Conservation (phyloP, 2,329 filamentous ascomycete genomes). For the Clarireedia homoeocarpa region DNA sequence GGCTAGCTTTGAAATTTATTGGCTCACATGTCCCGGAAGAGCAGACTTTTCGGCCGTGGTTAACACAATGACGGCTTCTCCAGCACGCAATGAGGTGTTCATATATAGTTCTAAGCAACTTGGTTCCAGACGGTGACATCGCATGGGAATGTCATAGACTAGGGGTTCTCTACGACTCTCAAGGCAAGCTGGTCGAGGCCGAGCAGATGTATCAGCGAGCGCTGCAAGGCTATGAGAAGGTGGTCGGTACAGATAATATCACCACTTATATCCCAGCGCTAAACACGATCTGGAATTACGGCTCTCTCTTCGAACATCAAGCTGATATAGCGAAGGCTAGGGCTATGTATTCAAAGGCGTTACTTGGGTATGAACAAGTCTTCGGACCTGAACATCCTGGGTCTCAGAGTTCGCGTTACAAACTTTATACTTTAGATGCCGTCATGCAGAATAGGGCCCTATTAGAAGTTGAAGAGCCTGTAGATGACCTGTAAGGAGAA, state of each 20-base stretch:
- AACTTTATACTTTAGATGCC: no score
- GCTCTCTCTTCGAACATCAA: no score
- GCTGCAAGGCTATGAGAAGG: conserved; percentile 17
- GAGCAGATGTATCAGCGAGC: conserved; percentile 8
- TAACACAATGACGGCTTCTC: not conserved
- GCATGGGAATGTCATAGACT: not conserved
- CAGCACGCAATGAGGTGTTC: not conserved
- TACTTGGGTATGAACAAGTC: no score
- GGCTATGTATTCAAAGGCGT: no score
- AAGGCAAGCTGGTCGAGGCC: conserved; percentile 14
- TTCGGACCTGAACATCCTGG: no score
- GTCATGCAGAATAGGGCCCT: no score
- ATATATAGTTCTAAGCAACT: not conserved
- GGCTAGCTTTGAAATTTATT: not conserved
- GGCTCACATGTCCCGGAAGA: not conserved
- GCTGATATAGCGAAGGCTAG: no score
- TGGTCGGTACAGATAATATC: conserved; percentile 19
- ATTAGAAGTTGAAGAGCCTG: no score
- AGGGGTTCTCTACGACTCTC: conserved; percentile 20
- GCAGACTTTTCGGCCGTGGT: not conserved
- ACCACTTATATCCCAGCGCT: conserved; percentile 14
- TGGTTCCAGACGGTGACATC: not conserved
- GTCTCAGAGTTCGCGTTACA: no score
- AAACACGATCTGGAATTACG: conserved; percentile 3
- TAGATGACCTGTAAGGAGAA: no score